These are phyloP conservation scores for Phytomonas francai DNA, from an alignment of 208 protist species.

Conservation along the genomic window DNA sequence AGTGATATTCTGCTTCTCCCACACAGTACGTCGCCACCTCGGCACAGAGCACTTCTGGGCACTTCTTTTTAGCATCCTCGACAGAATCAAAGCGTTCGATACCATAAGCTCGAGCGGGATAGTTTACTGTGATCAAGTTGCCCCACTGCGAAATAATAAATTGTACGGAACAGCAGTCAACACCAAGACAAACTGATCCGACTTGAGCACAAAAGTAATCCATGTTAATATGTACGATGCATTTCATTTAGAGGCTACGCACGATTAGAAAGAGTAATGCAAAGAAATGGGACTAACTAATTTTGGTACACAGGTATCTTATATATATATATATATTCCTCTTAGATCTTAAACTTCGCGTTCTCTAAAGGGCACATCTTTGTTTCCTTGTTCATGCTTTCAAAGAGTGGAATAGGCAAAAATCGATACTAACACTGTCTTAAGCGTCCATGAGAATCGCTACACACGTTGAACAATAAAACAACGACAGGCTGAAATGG, in stretches of 20 bases:
- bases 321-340: background rate
- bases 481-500: too few relatives aligned
- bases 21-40: conserved; percentile 46
- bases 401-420: conserved; percentile 1
- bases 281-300: conserved; percentile 1
- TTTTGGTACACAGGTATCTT: background rate
- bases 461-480: too few relatives aligned
- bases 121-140: conserved; percentile 83
- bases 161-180: conserved; percentile 60
- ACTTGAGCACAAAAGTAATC: conserved; percentile 92
- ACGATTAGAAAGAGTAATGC: conserved; percentile 14
- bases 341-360: background rate
- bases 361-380: background rate
- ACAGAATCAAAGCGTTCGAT: conserved; percentile 55
- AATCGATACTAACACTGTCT: too few relatives aligned
- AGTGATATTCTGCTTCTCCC: conserved; percentile 39
- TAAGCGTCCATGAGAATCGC: too few relatives aligned
- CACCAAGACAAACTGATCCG: conserved; percentile 72
- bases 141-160: conserved; percentile 75
- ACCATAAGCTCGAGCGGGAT: conserved; percentile 64
- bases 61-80: conserved; percentile 29
- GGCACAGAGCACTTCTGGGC: conserved; percentile 37
- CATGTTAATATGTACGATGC: conserved; percentile 87
- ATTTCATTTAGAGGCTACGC: conserved; percentile 12
- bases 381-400: background rate